Conservation (phyloP, 192 early-diverging fungal species). For the Gaertneriomyces semiglobifer region DNA sequence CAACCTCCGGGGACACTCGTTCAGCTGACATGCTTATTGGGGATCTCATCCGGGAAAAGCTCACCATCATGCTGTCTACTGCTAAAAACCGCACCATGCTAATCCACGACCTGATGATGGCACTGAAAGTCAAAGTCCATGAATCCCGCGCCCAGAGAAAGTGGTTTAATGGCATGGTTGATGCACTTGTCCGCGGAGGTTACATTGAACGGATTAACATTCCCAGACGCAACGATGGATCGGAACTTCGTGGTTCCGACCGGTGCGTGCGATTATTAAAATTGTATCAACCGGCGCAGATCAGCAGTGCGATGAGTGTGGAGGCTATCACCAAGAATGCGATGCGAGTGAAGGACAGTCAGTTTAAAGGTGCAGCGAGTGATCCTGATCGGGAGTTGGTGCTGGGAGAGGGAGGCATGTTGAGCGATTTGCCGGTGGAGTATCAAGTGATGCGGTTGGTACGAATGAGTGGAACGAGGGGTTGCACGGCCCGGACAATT, state of each 20-base stretch:
- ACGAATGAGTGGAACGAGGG: constrained; percentile 42
- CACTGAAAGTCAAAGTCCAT: constrained; percentile 29
- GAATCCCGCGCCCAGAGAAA: not conserved
- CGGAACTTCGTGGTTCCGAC: constrained; percentile 4
- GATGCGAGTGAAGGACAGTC: not conserved
- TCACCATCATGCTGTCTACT: constrained; percentile 52
- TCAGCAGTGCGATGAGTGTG: no score
- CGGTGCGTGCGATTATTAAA: constrained; percentile 54
- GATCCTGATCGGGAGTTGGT: constrained; percentile 35
- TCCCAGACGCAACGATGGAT: constrained; percentile 10
- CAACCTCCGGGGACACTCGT: no score
- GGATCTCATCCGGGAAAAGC: constrained; percentile 51
- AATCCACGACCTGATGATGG: constrained; percentile 50
- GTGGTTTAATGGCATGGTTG: constrained; percentile 60
- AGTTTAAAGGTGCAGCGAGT: constrained; percentile 3
- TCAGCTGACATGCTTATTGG: not conserved
- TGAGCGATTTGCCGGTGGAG: constrained; percentile 57
- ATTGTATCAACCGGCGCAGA: constrained; percentile 24
- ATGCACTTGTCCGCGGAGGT: constrained; percentile 41
- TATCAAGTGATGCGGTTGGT: constrained; percentile 63
- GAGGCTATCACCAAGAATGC: not conserved
- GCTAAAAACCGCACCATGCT: constrained; percentile 53
- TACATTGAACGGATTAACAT: constrained; percentile 51
- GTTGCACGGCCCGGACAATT: constrained; percentile 47
- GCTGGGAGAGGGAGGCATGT: constrained; percentile 48